A percentile compares a stretch with the other conserved stretches of the same genome.
phyloP scores from a whole-genome alignment of 805 yeast genomes.

The Saccharomycopsis guyanensis region DNA sequence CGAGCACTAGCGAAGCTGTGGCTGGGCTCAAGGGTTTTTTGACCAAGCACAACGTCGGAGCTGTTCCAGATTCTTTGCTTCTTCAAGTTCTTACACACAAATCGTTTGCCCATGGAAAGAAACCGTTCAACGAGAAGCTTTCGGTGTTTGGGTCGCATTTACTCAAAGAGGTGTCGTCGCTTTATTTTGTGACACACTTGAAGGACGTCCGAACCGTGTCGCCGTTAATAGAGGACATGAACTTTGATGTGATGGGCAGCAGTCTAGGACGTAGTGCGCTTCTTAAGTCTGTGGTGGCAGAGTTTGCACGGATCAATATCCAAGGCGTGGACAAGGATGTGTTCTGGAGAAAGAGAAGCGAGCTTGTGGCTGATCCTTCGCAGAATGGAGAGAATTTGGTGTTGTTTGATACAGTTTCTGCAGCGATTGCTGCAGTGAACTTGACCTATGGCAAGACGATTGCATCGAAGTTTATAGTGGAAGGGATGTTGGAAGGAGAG shows the following conservation, averaged over 20 bases:
- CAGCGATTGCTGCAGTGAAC: slow-evolving; percentile 64
- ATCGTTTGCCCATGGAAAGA: slow-evolving; percentile 85
- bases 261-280: slow-evolving; percentile 42
- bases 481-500: slow-evolving; percentile 36
- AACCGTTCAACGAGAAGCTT: slow-evolving; percentile 85
- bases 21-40: slow-evolving; percentile 42
- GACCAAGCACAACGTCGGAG: slow-evolving; percentile 25
- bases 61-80: slow-evolving; percentile 39
- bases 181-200: slow-evolving; percentile 32
- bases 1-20: slow-evolving; percentile 49
- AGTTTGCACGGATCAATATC: slow-evolving; percentile 38
- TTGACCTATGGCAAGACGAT: slow-evolving; percentile 49
- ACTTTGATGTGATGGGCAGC: slow-evolving; percentile 56
- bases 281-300: slow-evolving; percentile 43
- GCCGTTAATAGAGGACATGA: slow-evolving; percentile 37
- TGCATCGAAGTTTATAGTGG: slow-evolving; percentile 52
- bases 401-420: slow-evolving; percentile 45
- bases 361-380: slow-evolving; percentile 35
- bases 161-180: slow-evolving; percentile 42
- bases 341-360: slow-evolving; percentile 61
- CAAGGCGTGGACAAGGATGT: slow-evolving; percentile 42
- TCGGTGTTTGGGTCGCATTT: slow-evolving; percentile 63
- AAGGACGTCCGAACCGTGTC: slow-evolving; percentile 21
- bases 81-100: slow-evolving; percentile 88
- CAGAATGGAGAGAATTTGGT: slow-evolving; percentile 51